Conservation (phyloP, 2,329 filamentous ascomycete genomes). For the Neobulgaria alba region DNA sequence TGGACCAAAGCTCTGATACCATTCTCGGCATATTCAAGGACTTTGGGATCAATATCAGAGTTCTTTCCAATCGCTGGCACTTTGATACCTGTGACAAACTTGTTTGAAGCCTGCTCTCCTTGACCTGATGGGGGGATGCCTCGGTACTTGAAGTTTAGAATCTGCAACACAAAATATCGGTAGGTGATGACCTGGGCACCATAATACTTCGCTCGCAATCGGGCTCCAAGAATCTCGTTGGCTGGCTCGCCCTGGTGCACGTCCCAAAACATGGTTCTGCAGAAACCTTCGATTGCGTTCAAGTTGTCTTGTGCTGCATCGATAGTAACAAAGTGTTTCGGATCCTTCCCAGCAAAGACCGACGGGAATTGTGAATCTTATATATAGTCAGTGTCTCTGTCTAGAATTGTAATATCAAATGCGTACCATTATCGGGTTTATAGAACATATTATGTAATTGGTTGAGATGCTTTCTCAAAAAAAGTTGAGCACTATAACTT, state of each 20-base stretch:
- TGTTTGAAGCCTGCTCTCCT: conserved; percentile 14
- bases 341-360: conserved; percentile 11
- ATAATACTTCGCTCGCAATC: conserved; percentile 89
- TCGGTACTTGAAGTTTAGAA: conserved; percentile 14
- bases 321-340: conserved; percentile 37
- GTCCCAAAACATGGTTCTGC: conserved; percentile 33
- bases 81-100: conserved; percentile 18
- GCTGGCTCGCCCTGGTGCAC: conserved; percentile 52
- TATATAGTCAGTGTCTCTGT: conserved; percentile 25
- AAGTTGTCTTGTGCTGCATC: conserved; percentile 37
- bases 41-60: conserved; percentile 34
- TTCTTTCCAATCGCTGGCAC: conserved; percentile 32
- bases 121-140: conserved; percentile 9
- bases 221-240: conserved; percentile 67
- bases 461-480: conserved; percentile 56
- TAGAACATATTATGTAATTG: conserved; percentile 43
- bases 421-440: conserved; percentile 22
- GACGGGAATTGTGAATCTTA: conserved; percentile 20
- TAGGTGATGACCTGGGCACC: conserved; percentile 86
- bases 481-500: conserved; percentile 56
- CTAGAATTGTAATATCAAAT: background rate
- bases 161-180: conserved; percentile 58
- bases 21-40: conserved; percentile 46
- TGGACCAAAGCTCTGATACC: conserved; percentile 58
- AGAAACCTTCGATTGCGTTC: conserved; percentile 35